These are phyloP conservation scores for Linnemannia zychae DNA, from an alignment of 192 early-diverging fungal species.

Conservation along the genomic window DNA sequence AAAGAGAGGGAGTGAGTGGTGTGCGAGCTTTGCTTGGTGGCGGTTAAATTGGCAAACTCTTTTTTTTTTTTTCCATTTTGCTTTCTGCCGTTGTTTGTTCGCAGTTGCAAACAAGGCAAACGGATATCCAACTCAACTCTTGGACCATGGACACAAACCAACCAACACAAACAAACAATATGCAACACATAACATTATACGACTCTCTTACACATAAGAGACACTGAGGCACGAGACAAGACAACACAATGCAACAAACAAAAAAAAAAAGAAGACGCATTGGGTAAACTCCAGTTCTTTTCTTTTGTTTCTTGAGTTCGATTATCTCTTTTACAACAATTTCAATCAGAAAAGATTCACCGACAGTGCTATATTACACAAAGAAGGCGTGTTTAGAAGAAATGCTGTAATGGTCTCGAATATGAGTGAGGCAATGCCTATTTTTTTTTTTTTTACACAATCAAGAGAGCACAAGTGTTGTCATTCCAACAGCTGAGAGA, in stretches of 20 bases:
- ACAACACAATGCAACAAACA: neutral
- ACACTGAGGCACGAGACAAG: too few species aligned
- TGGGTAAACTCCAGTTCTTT: neutral
- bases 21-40: neutral
- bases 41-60: neutral
- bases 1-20: neutral
- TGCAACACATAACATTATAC: neutral
- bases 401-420: neutral
- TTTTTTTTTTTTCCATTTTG: neutral
- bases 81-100: neutral
- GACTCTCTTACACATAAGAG: neutral
- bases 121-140: neutral
- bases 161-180: neutral
- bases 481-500: neutral
- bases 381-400: neutral
- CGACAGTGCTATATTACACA: neutral
- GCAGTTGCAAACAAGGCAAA: neutral
- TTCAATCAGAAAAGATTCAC: neutral
- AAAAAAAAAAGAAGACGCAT: neutral
- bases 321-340: neutral
- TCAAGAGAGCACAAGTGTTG: too few species aligned
- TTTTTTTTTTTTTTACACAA: too few species aligned
- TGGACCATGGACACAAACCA: neutral
- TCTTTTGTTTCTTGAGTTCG: neutral
- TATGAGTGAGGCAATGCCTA: too few species aligned